Conservation (phyloP, 108 stramenopile genomes). For the Craspedostauros australis region DNA sequence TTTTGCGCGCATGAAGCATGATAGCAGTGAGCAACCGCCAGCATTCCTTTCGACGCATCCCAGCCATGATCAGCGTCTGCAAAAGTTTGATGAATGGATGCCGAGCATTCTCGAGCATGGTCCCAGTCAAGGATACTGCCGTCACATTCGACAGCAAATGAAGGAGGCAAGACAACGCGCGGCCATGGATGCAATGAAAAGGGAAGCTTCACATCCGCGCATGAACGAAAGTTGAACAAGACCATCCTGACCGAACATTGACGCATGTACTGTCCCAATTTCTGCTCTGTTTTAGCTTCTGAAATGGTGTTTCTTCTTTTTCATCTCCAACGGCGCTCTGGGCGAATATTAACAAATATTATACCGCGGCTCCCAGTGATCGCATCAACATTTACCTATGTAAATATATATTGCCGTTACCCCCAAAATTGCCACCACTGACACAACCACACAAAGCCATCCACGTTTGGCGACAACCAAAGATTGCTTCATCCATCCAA, state of each 20-base stretch:
- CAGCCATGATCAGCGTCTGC: slow-evolving; percentile 52
- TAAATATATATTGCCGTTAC: slow-evolving; percentile 69
- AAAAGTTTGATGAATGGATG: slow-evolving; percentile 59
- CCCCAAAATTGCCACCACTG: slow-evolving; percentile 75
- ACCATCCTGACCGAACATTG: neutral
- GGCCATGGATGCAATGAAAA: slow-evolving; percentile 13
- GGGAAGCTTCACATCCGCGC: slow-evolving; percentile 3
- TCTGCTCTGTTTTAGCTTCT: slow-evolving; percentile 4
- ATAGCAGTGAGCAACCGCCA: slow-evolving; percentile 33
- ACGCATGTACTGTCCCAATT: neutral
- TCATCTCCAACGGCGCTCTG: no score
- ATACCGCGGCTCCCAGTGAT: neutral
- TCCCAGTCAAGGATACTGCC: slow-evolving; percentile 47
- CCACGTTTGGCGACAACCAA: slow-evolving; percentile 73
- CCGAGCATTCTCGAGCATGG: slow-evolving; percentile 43
- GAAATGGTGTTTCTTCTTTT: slow-evolving; percentile 51
- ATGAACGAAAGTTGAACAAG: neutral
- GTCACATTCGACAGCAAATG: slow-evolving; percentile 50
- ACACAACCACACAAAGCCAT: slow-evolving; percentile 83
- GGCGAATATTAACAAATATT: neutral
- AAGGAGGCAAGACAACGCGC: slow-evolving; percentile 41
- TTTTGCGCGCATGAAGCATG: slow-evolving; percentile 44
- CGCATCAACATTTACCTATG: slow-evolving; percentile 14
- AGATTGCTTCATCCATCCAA: slow-evolving; percentile 6
- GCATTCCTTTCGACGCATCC: slow-evolving; percentile 83